Conservation (phyloP, 2,329 filamentous ascomycete genomes). For the Teratosphaeria destructans region DNA sequence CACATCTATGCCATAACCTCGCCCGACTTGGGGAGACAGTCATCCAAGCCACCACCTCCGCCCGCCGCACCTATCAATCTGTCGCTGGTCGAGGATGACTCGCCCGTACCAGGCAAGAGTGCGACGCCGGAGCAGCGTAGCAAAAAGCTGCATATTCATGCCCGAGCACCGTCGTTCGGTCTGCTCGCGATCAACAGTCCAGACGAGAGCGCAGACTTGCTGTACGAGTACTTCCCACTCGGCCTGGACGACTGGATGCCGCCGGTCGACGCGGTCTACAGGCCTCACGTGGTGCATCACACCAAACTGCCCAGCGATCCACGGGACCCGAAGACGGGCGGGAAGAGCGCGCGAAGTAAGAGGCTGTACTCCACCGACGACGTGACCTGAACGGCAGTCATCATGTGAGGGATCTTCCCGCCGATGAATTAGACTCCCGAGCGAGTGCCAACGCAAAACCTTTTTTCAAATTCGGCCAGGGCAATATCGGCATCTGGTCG, state of each 20-base stretch:
- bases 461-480: too few species aligned
- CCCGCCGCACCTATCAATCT: slow-evolving; percentile 42
- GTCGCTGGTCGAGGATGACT: slow-evolving; percentile 46
- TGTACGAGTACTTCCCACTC: slow-evolving; percentile 93
- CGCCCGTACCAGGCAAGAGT: slow-evolving; percentile 24
- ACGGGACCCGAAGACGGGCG: slow-evolving; percentile 28
- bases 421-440: background rate
- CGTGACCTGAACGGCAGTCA: slow-evolving; percentile 16
- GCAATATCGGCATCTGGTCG: too few species aligned
- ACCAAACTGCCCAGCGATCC: slow-evolving; percentile 46
- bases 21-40: slow-evolving; percentile 38
- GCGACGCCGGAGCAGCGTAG: slow-evolving; percentile 14
- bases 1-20: slow-evolving; percentile 32
- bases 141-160: slow-evolving; percentile 22
- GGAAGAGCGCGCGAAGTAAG: slow-evolving; percentile 28
- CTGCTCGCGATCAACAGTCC: slow-evolving; percentile 49
- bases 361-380: slow-evolving; percentile 39
- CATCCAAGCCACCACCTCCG: slow-evolving; percentile 31
- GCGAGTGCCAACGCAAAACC: background rate
- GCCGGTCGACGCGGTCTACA: slow-evolving; percentile 79
- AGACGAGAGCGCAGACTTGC: slow-evolving; percentile 65
- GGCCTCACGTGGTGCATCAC: slow-evolving; percentile 89
- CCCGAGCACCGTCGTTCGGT: slow-evolving; percentile 35
- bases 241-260: slow-evolving; percentile 89
- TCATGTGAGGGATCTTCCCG: background rate